Base-by-base conservation (phyloP, 2,329 filamentous ascomycete species). In the Aureobasidium vineae region DNA sequence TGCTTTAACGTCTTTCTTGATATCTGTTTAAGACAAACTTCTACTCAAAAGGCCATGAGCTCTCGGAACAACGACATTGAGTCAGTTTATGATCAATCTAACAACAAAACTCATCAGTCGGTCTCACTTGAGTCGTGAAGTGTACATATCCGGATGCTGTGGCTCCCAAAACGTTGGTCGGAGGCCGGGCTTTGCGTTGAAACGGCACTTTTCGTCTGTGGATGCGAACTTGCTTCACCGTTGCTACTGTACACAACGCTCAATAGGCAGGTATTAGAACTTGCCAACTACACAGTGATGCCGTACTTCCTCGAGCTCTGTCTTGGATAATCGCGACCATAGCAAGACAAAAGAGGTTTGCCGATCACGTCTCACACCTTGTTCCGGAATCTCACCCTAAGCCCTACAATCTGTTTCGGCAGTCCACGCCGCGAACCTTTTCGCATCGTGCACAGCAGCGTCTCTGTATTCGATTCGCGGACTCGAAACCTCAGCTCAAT, bases 381-480 rank as follows among this genome's bases (percentile, higher is more conserved):
- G 57, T 61, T 31, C 21, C 8, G 31, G 15, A 61, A 50, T n/a
- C n/a, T 61, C 57, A 38, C 23, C 57, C 57, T 47, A 47, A 60
- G 56, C 56, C 41, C n/a, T 47, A 28, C 41, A 19, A 60, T 15
- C 23, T 47, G 57, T 49, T 61, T 60, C 43, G 57, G 43, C 57
- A 50, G 43, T 38, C 21, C 21, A 45, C 21, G 38, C 43, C 43
- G 31, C 28, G n/a, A 61, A 33, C n/a, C 19, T 26, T 31, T n/a
- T 33, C 49, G 26, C 49, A n/a, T 19, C 7, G 26, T 11, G 16
- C 16, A 31, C 23, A 31, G 19, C 16, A 3, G 13, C 49, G n/a
- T 16, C 19, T 15, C 13, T 43, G 15, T 3, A 26, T 26, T 6
- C 7, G 10, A 0, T 4, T 6, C 2, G 23, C n/a, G 7, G 5